These are phyloP conservation scores for Sporothrix pseudoabietina DNA, from an alignment of 2,329 filamentous ascomycete genomes.

Conservation along the genomic window DNA sequence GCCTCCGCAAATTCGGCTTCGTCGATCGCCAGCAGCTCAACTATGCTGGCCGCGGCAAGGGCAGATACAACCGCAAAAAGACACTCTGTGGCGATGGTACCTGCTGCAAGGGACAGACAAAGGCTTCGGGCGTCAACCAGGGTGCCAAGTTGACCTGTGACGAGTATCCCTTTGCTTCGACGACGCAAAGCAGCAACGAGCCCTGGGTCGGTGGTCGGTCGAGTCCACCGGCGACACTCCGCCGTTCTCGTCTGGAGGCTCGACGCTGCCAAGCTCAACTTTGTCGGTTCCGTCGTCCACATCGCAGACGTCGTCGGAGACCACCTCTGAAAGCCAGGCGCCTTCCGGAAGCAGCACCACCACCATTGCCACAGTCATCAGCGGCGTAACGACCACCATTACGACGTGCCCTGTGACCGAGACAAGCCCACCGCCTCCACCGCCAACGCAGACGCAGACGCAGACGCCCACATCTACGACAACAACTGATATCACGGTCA, in stretches of 20 bases:
- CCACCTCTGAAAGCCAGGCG: background rate
- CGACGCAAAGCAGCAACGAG: conserved; percentile 1
- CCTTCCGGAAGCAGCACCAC: background rate
- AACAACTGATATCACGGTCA: background rate
- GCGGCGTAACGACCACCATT: background rate
- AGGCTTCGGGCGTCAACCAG: background rate
- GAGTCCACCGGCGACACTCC: background rate
- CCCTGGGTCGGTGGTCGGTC: conserved; percentile 15
- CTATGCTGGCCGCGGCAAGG: background rate
- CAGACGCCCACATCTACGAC: no score
- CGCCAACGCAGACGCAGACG: background rate
- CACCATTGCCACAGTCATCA: conserved; percentile 4
- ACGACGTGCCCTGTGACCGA: background rate
- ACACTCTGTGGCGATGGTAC: background rate
- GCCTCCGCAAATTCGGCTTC: background rate
- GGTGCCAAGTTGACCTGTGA: conserved; percentile 8
- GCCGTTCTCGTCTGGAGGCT: conserved; percentile 4
- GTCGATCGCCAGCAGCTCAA: background rate
- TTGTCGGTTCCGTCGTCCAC: background rate
- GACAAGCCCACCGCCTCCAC: background rate
- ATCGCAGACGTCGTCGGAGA: background rate
- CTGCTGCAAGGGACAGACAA: background rate
- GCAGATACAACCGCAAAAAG: background rate
- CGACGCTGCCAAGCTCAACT: background rate
- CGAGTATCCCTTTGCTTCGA: conserved; percentile 20